Evolutionary conservation across 805 yeast genomes (phyloP).

Genomic region (Yarrowia alimentaria): DNA sequence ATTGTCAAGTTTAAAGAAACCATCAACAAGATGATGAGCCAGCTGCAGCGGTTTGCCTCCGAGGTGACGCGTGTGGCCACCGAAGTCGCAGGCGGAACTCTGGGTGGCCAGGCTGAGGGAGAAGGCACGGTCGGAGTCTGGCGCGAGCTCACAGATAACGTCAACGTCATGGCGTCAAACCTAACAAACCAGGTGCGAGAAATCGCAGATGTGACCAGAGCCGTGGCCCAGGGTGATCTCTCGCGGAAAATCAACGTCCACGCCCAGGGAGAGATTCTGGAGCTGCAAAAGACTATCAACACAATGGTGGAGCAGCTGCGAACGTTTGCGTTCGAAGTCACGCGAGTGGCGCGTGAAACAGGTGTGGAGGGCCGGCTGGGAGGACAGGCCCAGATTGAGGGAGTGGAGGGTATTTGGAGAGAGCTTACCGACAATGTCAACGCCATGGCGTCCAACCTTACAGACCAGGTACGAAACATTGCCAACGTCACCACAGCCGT

Average conservation of each 20-base stretch:
- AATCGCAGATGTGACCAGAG: conserved; percentile 84
- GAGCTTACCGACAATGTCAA: conserved; percentile 83
- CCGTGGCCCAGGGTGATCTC: conserved; percentile 83
- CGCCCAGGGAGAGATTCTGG: conserved; percentile 87
- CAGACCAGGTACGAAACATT: conserved; percentile 83
- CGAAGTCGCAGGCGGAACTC: conserved; percentile 84
- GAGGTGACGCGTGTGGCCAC: conserved; percentile 85
- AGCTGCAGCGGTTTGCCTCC: conserved; percentile 72
- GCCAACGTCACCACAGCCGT: conserved; percentile 88
- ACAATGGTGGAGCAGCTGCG: conserved; percentile 85
- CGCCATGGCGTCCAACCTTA: conserved; percentile 84
- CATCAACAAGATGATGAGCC: conserved; percentile 87
- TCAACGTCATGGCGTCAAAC: conserved; percentile 86
- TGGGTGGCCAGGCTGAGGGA: conserved; percentile 85
- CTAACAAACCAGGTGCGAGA: conserved; percentile 86
- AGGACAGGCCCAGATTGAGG: conserved; percentile 78
- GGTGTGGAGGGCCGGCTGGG: conserved; percentile 88
- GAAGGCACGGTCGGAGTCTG: conserved; percentile 86
- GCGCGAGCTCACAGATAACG: conserved; percentile 82
- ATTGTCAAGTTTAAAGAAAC: conserved; percentile 75
- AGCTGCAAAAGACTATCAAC: conserved; percentile 80
- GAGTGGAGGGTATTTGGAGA: conserved; percentile 85
- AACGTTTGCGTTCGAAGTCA: conserved; percentile 80
- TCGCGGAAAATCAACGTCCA: conserved; percentile 82
- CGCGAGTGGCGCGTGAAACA: conserved; percentile 83